These are phyloP conservation scores for Lasiosphaeria hispida DNA, from an alignment of 495 filamentous ascomycete species.

Conservation along the genomic window DNA sequence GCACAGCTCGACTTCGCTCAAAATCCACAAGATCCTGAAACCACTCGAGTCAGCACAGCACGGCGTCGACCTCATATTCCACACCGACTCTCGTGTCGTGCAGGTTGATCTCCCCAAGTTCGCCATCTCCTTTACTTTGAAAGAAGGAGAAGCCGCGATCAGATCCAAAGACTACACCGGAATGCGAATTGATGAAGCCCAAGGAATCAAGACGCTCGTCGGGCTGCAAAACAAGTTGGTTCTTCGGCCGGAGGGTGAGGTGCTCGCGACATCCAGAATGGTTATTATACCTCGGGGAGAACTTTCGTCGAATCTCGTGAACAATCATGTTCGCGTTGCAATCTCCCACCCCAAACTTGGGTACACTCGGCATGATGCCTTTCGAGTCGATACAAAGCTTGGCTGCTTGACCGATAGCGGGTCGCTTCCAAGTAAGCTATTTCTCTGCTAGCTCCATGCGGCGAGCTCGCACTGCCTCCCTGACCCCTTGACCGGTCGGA, in stretches of 20 bases:
- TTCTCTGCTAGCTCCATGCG: constrained; percentile 57
- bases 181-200: constrained; percentile 52
- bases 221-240: constrained; percentile 57
- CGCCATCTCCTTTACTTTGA: too few species aligned
- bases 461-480: constrained; percentile 58
- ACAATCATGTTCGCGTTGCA: constrained; percentile 38
- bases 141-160: constrained; percentile 12
- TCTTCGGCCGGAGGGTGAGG: constrained; percentile 29
- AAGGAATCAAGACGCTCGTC: constrained; percentile 49
- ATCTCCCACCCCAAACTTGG: too few species aligned
- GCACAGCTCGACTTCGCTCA: too few species aligned
- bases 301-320: constrained; percentile 15
- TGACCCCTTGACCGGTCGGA: constrained; percentile 55
- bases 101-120: constrained; percentile 6
- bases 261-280: constrained; percentile 28
- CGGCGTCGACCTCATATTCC: constrained; percentile 15
- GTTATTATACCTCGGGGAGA: constrained; percentile 53
- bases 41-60: too few species aligned
- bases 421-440: constrained; percentile 53
- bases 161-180: constrained; percentile 30
- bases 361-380: constrained; percentile 32
- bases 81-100: background rate
- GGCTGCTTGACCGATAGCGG: constrained; percentile 51
- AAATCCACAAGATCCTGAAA: too few species aligned
- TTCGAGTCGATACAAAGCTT: constrained; percentile 48